Percentiles rank a stretch among this genome's conserved stretches.
Conservation (phyloP, 73 alveolate species). For the Uronychia binucleata region DNA sequence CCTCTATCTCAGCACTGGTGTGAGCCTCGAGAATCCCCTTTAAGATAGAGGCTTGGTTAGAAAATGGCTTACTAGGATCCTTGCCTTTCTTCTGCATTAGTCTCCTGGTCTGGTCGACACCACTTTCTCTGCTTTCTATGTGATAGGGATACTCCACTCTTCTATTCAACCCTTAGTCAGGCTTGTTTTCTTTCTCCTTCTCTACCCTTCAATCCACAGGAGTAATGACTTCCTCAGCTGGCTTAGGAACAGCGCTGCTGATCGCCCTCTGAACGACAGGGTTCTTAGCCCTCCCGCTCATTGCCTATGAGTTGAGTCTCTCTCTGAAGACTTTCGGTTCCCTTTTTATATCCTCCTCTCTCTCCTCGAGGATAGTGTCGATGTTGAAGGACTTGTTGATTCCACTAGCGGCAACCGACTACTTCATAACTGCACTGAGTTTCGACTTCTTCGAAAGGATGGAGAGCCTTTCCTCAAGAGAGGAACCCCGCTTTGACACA, state of each 20-base stretch:
- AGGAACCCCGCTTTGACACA: neutral
- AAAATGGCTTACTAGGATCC: neutral
- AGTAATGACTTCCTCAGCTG: neutral
- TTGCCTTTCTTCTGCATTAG: neutral
- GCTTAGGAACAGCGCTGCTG: neutral
- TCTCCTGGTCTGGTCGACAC: neutral
- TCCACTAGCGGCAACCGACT: neutral
- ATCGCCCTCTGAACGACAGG: neutral
- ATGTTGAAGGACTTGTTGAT: neutral
- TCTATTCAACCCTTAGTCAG: too few relatives aligned
- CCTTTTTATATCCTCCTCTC: neutral
- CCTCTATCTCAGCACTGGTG: neutral
- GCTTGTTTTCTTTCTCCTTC: too few relatives aligned
- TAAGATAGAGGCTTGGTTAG: neutral
- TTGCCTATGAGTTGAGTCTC: neutral
- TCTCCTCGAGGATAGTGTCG: neutral
- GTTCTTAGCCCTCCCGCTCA: neutral
- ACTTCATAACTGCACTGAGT: neutral
- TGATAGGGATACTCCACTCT: neutral
- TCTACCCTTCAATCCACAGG: neutral
- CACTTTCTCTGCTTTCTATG: neutral
- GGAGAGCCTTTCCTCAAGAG: neutral
- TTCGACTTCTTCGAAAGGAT: neutral
- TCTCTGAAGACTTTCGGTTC: neutral
- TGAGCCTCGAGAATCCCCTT: neutral